A percentile compares a stretch with the other conserved stretches of the same genome.
These are phyloP conservation scores for Saccharomycopsis lassenensis DNA, from an alignment of 805 yeast species.

Conservation along the genomic window DNA sequence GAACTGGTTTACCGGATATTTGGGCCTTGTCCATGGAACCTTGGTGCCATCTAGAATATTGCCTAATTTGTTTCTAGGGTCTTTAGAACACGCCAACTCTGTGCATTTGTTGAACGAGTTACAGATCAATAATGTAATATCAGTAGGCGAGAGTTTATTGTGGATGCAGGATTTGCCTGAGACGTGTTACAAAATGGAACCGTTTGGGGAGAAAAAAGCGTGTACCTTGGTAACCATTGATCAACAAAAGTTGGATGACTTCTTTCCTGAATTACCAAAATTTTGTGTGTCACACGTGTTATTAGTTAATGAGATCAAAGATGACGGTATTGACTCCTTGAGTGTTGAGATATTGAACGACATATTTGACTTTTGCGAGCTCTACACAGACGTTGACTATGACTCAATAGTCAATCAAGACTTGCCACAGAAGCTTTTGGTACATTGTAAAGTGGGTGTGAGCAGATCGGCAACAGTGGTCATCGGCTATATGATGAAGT, in stretches of 20 bases:
- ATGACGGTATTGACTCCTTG: conserved; percentile 81
- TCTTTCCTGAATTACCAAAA: no score
- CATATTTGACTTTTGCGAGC: conserved; percentile 57
- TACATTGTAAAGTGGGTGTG: conserved; percentile 94
- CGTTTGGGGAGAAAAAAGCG: no score
- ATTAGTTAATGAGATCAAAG: conserved; percentile 66
- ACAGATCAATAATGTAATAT: conserved; percentile 64
- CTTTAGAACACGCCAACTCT: conserved; percentile 70
- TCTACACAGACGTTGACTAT: conserved; percentile 28
- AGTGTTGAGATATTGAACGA: conserved; percentile 28
- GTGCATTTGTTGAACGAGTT: conserved; percentile 49
- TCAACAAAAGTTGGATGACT: no score
- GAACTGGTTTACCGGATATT: conserved; percentile 23
- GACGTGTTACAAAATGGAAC: conserved; percentile 31
- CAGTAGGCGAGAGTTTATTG: conserved; percentile 71
- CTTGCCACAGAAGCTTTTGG: conserved; percentile 43
- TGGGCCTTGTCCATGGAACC: conserved; percentile 38
- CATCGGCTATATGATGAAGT: conserved; percentile 86
- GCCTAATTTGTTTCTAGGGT: conserved; percentile 78
- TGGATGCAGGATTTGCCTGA: conserved; percentile 38
- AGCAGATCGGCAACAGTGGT: conserved; percentile 92
- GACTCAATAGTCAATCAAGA: conserved; percentile 4
- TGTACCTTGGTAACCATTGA: no score
- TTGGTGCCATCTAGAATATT: conserved; percentile 71
- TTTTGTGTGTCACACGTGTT: conserved; percentile 23